Conservation (phyloP, 495 filamentous ascomycete genomes). For the Amniculicola lignicola region DNA sequence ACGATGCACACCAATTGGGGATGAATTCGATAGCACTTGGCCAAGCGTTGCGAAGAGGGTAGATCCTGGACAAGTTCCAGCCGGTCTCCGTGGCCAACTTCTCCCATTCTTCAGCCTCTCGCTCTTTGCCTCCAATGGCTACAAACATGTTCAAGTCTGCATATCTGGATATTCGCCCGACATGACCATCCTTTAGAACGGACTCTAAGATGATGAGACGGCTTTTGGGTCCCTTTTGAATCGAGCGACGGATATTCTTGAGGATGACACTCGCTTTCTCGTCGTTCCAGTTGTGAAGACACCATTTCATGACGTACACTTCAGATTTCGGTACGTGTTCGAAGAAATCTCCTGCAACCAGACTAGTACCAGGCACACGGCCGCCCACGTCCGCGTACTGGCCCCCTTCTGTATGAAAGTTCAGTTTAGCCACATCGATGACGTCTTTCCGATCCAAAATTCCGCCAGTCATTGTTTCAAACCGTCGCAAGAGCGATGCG, state of each 20-base stretch:
- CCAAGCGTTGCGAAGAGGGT: conserved; percentile 17
- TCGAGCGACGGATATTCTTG: conserved; percentile 13
- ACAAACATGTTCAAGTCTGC: conserved; percentile 23
- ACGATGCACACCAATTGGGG: neutral
- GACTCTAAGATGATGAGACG: conserved; percentile 36
- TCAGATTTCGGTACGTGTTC: conserved; percentile 25
- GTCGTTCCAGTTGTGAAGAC: conserved; percentile 39
- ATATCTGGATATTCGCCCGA: conserved; percentile 18
- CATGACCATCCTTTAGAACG: conserved; percentile 29
- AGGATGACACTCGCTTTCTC: conserved; percentile 26
- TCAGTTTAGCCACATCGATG: conserved; percentile 1
- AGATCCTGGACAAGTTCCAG: conserved; percentile 8
- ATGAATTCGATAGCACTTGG: conserved; percentile 19
- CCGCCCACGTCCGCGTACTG: conserved; percentile 11
- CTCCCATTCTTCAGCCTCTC: conserved; percentile 8
- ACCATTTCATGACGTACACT: conserved; percentile 39
- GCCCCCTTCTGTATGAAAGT: conserved; percentile 13
- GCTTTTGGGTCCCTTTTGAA: conserved; percentile 9
- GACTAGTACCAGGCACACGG: conserved; percentile 8
- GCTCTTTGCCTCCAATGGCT: conserved; percentile 16
- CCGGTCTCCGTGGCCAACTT: conserved; percentile 2
- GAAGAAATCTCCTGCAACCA: conserved; percentile 36
- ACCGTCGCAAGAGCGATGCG: conserved; percentile 12
- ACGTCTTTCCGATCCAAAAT: conserved; percentile 18
- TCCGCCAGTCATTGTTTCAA: conserved; percentile 12